Percentiles rank a stretch among this genome's conserved stretches.
Evolutionary conservation across 2,329 filamentous ascomycete genomes (phyloP).

Genomic region (Dichotomopilus funicola): DNA sequence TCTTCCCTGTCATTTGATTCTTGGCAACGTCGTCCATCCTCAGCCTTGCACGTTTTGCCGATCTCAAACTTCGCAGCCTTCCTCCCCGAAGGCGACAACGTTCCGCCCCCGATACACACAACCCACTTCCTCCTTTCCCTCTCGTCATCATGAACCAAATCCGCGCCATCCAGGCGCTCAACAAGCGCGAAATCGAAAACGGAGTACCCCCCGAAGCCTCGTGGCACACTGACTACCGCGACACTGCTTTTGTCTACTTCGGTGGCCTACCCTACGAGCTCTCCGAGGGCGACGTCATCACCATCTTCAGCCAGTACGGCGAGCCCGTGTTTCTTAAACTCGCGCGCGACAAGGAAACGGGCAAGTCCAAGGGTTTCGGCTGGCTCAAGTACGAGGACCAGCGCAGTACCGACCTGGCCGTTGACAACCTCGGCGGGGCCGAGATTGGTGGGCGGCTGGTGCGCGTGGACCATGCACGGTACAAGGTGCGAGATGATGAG

Average conservation of each 20-base stretch:
- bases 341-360: conserved; percentile 89
- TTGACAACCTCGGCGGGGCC: conserved; percentile 89
- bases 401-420: conserved; percentile 87
- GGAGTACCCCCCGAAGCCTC: conserved; percentile 81
- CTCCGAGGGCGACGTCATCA: conserved; percentile 90
- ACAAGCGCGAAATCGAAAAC: conserved; percentile 88
- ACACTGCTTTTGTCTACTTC: conserved; percentile 91
- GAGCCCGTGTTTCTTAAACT: conserved; percentile 92
- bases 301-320: conserved; percentile 95
- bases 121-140: background rate
- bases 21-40: conserved; percentile 5
- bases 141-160: conserved; percentile 74
- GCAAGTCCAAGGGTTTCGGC: conserved; percentile 88
- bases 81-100: background rate
- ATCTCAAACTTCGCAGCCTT: background rate
- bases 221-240: conserved; percentile 96
- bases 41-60: background rate
- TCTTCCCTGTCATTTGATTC: background rate
- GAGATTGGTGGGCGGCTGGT: conserved; percentile 73
- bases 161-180: conserved; percentile 83
- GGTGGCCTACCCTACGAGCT: conserved; percentile 89
- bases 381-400: conserved; percentile 99
- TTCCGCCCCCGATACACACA: background rate
- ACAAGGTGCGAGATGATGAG: conserved; percentile 80
- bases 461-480: conserved; percentile 86